These are phyloP conservation scores for Exophiala viscosa DNA, from an alignment of 2,329 filamentous ascomycete species.

Conservation along the genomic window DNA sequence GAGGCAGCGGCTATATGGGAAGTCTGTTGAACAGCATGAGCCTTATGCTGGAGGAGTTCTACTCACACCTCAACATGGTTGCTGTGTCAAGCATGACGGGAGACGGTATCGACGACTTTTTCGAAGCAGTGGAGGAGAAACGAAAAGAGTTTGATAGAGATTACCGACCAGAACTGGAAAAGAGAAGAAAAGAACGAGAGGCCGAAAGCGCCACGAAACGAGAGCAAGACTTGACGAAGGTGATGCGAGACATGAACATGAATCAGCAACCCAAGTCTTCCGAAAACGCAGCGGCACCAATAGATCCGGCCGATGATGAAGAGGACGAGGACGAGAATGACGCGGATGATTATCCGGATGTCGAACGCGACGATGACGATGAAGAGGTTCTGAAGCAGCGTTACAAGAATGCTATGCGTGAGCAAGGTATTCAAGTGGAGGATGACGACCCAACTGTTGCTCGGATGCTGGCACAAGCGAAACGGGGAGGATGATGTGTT, in stretches of 20 bases:
- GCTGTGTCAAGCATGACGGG: constrained; percentile 92
- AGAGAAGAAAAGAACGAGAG: constrained; percentile 69
- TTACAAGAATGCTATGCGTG: constrained; percentile 71
- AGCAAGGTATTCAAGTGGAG: constrained; percentile 43
- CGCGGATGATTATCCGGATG: constrained; percentile 48
- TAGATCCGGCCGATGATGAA: constrained; percentile 43
- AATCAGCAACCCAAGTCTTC: constrained; percentile 29
- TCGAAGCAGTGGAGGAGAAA: constrained; percentile 82
- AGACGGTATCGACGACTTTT: constrained; percentile 88
- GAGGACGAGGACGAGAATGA: constrained; percentile 49
- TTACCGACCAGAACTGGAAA: constrained; percentile 88
- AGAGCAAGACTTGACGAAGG: constrained; percentile 79
- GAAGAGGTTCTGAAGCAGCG: constrained; percentile 66
- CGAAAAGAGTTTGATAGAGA: constrained; percentile 81
- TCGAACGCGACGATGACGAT: constrained; percentile 59
- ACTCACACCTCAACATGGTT: constrained; percentile 87
- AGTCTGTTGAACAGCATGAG: constrained; percentile 97
- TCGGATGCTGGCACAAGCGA: constrained; percentile 18
- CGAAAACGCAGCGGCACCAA: constrained; percentile 43
- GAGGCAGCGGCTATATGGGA: constrained; percentile 92
- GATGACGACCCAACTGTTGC: constrained; percentile 52
- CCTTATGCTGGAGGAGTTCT: constrained; percentile 94
- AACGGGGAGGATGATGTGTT: constrained; percentile 10
- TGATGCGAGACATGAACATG: constrained; percentile 90
- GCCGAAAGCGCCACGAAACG: constrained; percentile 67